Base-by-base conservation (phyloP, 2,329 filamentous ascomycete species). In the Daldinia sp. region DNA sequence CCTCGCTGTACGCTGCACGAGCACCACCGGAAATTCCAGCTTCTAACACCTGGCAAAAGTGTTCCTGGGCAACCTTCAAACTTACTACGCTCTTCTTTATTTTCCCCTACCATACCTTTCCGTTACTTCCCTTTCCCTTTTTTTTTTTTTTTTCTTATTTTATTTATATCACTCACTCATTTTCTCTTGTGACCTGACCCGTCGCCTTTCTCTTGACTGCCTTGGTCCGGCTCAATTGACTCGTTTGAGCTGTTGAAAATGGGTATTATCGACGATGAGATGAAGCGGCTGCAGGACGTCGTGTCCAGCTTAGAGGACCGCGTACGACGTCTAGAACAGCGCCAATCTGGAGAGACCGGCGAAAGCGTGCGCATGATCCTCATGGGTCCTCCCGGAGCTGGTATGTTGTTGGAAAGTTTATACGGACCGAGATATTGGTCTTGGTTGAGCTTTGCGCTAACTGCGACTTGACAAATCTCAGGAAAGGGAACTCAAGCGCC, bases 401-500 rank as follows among this genome's bases (percentile, higher is more conserved):
- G 96, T 98, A 89, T 77, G 92, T 85, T 67, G 26, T 68, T 60
- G 37, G 64, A 72, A 65, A 35, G 51, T 6, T 1, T n/a, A 54
- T 46, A 64, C n/a, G 35, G 48, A 41, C 42, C 23, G 20, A 26
- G 39, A 20, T 37, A 56, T 53, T 53, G 15, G 37, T 62, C 65
- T 42, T 9, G 39, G 33, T 44, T 23, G 23, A 54, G 58, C 35
- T 20, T 63, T 70, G 65, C 65, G 69, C 74, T 75, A 59, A 76
- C 63, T 37, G 44, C 20, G 12, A 37, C 15, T 44, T 67, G 26
- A 50, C 56, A 30, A 33, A 39, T 44, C 59, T 37, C 78, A 98
- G 96, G 96, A 85, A 99, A 99, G 89, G 96, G 96, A 83, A 99
- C 96, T 46, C 96, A 99, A 83, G 96, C 96, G 67, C 96, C 96